Conservation (phyloP, 139 green algal genomes). For the Tetratostichococcus sp. region DNA sequence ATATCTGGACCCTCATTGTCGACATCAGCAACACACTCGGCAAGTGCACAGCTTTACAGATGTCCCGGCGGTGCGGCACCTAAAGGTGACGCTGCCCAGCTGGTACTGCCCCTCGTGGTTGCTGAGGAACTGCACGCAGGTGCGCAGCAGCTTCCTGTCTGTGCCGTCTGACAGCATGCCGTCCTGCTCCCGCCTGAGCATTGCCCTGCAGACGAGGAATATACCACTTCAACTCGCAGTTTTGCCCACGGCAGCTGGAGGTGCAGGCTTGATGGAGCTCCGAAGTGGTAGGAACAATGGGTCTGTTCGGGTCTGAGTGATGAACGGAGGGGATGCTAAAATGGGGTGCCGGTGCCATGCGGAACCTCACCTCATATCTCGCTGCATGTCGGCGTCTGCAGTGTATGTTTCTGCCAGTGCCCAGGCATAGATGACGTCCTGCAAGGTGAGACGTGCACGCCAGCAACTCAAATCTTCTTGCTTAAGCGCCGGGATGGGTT, state of each 20-base stretch:
- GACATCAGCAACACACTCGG: too few relatives aligned
- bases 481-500: too few relatives aligned
- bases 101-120: constrained; percentile 11
- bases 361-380: constrained; percentile 8
- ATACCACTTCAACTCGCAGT: not conserved
- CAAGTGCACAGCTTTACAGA: too few relatives aligned
- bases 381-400: constrained; percentile 6
- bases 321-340: too few relatives aligned
- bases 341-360: too few relatives aligned
- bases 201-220: not conserved
- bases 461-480: too few relatives aligned
- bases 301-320: too few relatives aligned
- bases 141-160: constrained; percentile 9
- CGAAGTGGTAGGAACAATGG: too few relatives aligned
- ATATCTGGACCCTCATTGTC: too few relatives aligned
- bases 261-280: too few relatives aligned
- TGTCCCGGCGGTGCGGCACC: too few relatives aligned
- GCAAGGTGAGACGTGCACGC: not conserved
- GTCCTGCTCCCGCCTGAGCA: not conserved
- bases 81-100: not conserved
- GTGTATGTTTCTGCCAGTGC: constrained; percentile 21
- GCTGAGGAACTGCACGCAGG: constrained; percentile 14
- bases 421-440: constrained; percentile 24
- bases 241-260: too few relatives aligned
- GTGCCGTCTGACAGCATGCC: constrained; percentile 6